These are phyloP conservation scores for Candida incommunis DNA, from an alignment of 805 yeast species.

Conservation along the genomic window DNA sequence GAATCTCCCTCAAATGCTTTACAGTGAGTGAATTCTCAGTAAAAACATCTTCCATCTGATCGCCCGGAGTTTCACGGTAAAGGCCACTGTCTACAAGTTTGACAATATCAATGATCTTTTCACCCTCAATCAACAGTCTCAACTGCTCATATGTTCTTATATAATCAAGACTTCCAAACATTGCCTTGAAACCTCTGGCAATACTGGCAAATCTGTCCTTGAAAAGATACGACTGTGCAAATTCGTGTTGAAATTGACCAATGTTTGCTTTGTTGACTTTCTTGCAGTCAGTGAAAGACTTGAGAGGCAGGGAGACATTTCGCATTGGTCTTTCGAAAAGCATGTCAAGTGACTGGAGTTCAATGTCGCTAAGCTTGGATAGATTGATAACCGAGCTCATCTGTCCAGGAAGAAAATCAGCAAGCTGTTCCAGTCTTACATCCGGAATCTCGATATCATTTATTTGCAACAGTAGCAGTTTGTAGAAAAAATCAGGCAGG, in stretches of 20 bases:
- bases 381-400: neutral
- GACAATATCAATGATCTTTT: neutral
- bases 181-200: neutral
- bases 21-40: neutral
- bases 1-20: slow-evolving; percentile 39
- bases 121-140: neutral
- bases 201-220: neutral
- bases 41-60: neutral
- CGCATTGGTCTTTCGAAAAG: neutral
- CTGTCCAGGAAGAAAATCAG: neutral
- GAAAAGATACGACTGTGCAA: neutral
- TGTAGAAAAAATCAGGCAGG: neutral
- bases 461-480: neutral
- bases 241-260: neutral
- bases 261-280: neutral
- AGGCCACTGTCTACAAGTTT: neutral
- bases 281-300: neutral
- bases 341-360: neutral
- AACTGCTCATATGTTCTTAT: neutral
- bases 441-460: neutral
- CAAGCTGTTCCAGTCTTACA: neutral
- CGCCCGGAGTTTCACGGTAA: neutral
- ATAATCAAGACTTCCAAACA: neutral
- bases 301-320: neutral
- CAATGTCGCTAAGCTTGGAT: neutral